Percentiles rank a stretch among this genome's conserved stretches.
Conservation (phyloP, 2,329 filamentous ascomycete species). For the Colletotrichum karsti region DNA sequence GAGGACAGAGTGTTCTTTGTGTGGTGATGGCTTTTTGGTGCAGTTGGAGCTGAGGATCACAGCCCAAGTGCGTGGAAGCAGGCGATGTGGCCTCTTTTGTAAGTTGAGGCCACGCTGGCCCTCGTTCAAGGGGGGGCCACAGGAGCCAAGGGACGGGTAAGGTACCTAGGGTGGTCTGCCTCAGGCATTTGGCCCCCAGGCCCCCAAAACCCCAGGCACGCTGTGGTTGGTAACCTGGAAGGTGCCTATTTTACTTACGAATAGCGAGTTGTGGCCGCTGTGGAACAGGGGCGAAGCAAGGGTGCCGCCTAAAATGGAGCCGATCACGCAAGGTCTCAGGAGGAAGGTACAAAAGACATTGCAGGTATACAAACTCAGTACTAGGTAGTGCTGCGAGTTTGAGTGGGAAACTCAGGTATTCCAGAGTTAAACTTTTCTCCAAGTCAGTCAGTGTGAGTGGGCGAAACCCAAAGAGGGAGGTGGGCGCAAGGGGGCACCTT, state of each 20-base stretch:
- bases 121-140: slow-evolving; percentile 8
- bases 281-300: slow-evolving; percentile 10
- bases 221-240: neutral
- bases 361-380: too few species aligned
- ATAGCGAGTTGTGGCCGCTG: neutral
- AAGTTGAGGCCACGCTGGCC: slow-evolving; percentile 30
- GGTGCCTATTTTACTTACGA: neutral
- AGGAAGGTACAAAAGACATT: too few species aligned
- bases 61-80: neutral
- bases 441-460: slow-evolving; percentile 1
- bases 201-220: neutral
- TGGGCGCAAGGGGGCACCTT: neutral
- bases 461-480: slow-evolving; percentile 7
- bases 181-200: slow-evolving; percentile 2
- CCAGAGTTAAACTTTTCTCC: too few species aligned
- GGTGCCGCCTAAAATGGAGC: neutral
- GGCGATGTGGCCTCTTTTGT: slow-evolving; percentile 32
- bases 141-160: neutral
- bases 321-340: slow-evolving; percentile 21
- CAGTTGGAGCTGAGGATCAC: neutral
- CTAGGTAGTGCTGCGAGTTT: too few species aligned
- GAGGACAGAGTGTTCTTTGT: slow-evolving; percentile 27
- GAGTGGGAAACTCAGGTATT: too few species aligned
- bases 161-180: neutral
- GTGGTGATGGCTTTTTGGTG: neutral